Evolutionary conservation across 192 early-diverging fungal genomes (phyloP), one percentile per base, ranked within the genome.

Genomic region (Chytriomyces hyalinus): DNA sequence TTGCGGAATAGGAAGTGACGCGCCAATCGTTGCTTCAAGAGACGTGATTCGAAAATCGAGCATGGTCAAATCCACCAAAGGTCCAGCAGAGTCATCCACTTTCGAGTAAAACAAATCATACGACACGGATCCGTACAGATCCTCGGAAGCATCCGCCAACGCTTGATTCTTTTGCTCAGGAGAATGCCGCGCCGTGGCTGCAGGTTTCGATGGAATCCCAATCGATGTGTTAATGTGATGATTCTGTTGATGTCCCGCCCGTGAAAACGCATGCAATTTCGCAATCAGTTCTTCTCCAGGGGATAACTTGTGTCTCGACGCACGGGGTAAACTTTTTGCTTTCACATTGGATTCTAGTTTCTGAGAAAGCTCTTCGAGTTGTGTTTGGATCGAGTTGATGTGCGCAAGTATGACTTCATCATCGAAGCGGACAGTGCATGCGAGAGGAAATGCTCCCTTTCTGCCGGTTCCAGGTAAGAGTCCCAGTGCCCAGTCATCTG

Each of bases 401-500:
- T 57, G 53, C 53, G 53, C 53, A 3, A 57, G 53, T 20, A 57
- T 57, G 53, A 57, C 53, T 57, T 57, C 53, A 22, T 76, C 74
- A 11, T 76, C 76, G 43, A 49, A 61, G 20, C 70, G 66, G 46
- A 61, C 76, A 13, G 75, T 71, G 71, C 80, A 81, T 26, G 79
- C 61, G 61, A 81, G 50, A 6, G 80, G 80, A 60, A 81, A 81
- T 1, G 80, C 80, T 8, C 80, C 80, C 36, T 81, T 79, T 15
- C 65, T 15, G 47, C 75, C 75, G 20, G 73, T 80, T 9, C 8
- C 50, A 57, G 73, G 73, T 7, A 44, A 15, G 22, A 78, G 15
- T 22, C 80, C 71, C 45, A 81, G 53, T 10, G 46, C 80, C 82
- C 82, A 83, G 49, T 78, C 82, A 64, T 83, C 82, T 49, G 78